Evolutionary conservation across 176 grass and related monocot genomes (phyloP).

Genomic region (Musa itinerans): DNA sequence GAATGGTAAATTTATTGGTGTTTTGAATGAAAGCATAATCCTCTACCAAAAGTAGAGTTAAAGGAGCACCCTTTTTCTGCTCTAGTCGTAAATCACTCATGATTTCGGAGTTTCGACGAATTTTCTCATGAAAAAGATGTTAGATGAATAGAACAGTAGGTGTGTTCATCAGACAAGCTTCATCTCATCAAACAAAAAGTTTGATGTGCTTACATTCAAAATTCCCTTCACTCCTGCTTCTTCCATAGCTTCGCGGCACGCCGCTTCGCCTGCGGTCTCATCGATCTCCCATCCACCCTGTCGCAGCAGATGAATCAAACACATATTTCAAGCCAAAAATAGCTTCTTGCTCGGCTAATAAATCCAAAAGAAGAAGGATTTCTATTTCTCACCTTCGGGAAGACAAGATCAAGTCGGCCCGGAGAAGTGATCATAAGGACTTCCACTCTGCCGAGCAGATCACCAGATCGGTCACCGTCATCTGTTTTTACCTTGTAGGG

Average conservation of each 20-base stretch:
- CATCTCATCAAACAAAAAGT: background rate
- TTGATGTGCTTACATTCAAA: slow-evolving; percentile 37
- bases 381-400: slow-evolving; percentile 50
- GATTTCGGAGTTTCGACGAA: no score
- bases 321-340: background rate
- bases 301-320: background rate
- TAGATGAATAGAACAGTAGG: background rate
- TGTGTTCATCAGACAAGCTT: background rate
- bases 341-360: background rate
- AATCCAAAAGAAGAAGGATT: background rate
- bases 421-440: slow-evolving; percentile 87
- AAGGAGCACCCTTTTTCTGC: no score
- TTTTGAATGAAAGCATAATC: background rate
- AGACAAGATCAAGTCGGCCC: slow-evolving; percentile 60
- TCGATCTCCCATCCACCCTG: slow-evolving; percentile 83
- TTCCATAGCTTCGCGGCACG: slow-evolving; percentile 67
- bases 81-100: no score
- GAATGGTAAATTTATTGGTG: background rate
- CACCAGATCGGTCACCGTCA: slow-evolving; percentile 21
- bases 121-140: no score
- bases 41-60: background rate
- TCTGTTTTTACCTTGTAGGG: slow-evolving; percentile 52
- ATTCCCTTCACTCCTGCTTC: slow-evolving; percentile 82
- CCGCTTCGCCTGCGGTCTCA: slow-evolving; percentile 69
- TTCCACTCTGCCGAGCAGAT: slow-evolving; percentile 27